Conservation (phyloP, 2,329 filamentous ascomycete species). For the Waltergamsia citrina region DNA sequence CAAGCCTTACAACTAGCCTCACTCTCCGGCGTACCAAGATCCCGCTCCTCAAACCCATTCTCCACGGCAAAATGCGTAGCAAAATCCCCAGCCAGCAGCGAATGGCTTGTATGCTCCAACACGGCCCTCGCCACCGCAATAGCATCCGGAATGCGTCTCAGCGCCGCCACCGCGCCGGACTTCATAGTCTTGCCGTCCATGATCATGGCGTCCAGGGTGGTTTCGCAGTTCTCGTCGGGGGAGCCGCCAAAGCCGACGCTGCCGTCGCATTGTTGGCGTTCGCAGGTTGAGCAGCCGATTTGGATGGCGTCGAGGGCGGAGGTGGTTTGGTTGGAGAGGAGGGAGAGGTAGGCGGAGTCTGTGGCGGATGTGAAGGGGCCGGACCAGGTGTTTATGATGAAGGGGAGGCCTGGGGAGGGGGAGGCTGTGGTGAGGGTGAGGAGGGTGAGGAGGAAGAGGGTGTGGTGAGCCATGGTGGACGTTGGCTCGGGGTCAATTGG, state of each 20-base stretch:
- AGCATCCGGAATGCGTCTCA: constrained; percentile 38
- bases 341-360: constrained; percentile 34
- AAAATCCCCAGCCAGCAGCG: constrained; percentile 40
- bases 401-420: constrained; percentile 30
- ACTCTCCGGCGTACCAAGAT: constrained; percentile 31
- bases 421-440: constrained; percentile 8
- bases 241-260: constrained; percentile 46
- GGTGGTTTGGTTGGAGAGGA: constrained; percentile 12
- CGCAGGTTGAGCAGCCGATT: constrained; percentile 40
- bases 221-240: constrained; percentile 46
- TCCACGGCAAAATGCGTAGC: constrained; percentile 42
- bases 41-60: constrained; percentile 37
- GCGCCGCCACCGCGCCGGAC: constrained; percentile 39
- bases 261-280: constrained; percentile 41
- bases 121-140: constrained; percentile 40
- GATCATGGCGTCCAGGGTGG: constrained; percentile 48
- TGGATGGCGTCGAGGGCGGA: constrained; percentile 40
- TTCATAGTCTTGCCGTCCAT: constrained; percentile 47
- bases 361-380: constrained; percentile 42
- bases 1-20: constrained; percentile 29
- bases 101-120: constrained; percentile 40
- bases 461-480: constrained; percentile 6
- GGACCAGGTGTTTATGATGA: constrained; percentile 46
- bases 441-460: constrained; percentile 4
- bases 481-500: neutral